These are phyloP conservation scores for Gentiana dahurica DNA, from an alignment of 257 asterid species.

Conservation along the genomic window DNA sequence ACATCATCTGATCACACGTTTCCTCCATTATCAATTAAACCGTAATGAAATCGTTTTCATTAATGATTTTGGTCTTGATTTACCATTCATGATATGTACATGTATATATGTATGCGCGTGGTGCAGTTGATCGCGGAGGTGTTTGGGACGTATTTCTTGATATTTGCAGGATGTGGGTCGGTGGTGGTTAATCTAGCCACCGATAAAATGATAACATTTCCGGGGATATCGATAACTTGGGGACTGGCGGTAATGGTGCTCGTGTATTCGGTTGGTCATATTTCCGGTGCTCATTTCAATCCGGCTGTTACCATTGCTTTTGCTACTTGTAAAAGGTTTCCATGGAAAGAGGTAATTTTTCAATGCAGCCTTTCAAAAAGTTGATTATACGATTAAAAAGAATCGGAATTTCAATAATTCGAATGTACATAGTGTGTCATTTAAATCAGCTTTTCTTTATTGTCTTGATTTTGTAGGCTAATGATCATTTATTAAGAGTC, in stretches of 20 bases:
- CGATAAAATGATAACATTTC: slow-evolving; percentile 44
- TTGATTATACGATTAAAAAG: not conserved
- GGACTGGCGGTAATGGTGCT: slow-evolving; percentile 82
- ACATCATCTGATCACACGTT: no score
- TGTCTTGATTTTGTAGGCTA: not conserved
- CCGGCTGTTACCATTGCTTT: slow-evolving; percentile 88
- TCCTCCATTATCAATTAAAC: no score
- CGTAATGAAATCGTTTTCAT: no score
- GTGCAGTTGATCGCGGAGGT: slow-evolving; percentile 69
- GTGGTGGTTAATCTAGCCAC: slow-evolving; percentile 59
- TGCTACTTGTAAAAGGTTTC: slow-evolving; percentile 68
- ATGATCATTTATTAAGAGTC: not conserved
- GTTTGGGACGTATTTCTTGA: slow-evolving; percentile 64
- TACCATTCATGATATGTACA: no score
- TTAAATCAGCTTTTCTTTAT: no score
- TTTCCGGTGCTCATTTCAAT: slow-evolving; percentile 90
- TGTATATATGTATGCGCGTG: no score
- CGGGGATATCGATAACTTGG: slow-evolving; percentile 74
- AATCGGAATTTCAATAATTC: not conserved
- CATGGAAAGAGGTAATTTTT: slow-evolving; percentile 59
- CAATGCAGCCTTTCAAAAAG: no score
- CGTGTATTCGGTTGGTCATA: slow-evolving; percentile 76
- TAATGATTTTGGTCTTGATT: no score
- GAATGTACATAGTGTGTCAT: no score
- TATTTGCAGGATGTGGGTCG: slow-evolving; percentile 69